phyloP scores from a whole-genome alignment of 1,139 yeast species.

The Meyerozyma carpophila region DNA sequence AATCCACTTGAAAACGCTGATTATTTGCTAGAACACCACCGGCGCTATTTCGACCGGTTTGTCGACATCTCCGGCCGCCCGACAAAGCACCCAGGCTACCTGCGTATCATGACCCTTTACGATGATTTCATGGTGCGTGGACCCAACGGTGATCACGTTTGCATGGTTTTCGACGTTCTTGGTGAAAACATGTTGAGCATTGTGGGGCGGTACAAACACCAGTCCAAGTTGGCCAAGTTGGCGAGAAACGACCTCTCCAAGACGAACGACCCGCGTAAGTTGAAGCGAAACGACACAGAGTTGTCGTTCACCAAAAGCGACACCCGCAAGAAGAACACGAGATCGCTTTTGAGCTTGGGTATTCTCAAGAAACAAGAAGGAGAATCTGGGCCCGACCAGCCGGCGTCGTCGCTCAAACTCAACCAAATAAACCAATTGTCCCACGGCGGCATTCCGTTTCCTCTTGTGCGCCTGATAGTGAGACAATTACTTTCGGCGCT shows the following conservation, averaged over 20 bases:
- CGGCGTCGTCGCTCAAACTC: not conserved
- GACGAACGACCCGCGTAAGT: constrained; percentile 1
- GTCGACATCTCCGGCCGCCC: constrained; percentile 5
- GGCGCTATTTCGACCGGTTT: constrained; percentile 4
- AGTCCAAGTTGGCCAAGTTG: constrained; percentile 5
- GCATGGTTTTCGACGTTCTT: constrained; percentile 85
- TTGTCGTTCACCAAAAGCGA: constrained; percentile 1
- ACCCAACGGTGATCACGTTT: constrained; percentile 71
- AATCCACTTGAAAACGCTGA: constrained; percentile 17
- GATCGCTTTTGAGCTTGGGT: constrained; percentile 23
- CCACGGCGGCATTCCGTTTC: constrained; percentile 63
- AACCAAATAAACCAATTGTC: constrained; percentile 1
- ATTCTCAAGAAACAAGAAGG: constrained; percentile 8
- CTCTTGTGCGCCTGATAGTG: constrained; percentile 73
- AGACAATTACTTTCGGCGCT: constrained; percentile 71
- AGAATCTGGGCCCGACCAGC: not conserved
- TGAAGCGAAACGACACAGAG: not conserved
- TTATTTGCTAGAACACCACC: constrained; percentile 5
- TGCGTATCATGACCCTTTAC: constrained; percentile 57
- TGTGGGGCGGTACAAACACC: constrained; percentile 50
- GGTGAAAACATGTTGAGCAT: constrained; percentile 77
- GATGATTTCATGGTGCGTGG: constrained; percentile 68
- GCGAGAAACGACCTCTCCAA: too few relatives aligned
- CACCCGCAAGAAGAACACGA: constrained; percentile 15
- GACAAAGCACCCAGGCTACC: constrained; percentile 58